Base-by-base conservation (phyloP, 257 asterid genomes). In the Petrea volubilis region DNA sequence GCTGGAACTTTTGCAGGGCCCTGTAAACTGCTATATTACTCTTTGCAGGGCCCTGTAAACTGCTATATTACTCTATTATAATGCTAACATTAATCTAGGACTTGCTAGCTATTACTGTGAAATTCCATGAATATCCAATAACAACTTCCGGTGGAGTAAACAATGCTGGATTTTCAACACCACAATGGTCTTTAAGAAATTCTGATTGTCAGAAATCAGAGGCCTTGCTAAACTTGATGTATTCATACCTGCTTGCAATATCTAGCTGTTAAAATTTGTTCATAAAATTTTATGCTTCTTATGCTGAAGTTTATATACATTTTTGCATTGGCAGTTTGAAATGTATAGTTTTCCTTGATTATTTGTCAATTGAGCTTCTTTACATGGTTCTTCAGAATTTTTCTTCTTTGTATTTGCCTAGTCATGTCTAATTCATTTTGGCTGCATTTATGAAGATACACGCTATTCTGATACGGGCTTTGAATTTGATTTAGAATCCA, bases 401-500 rank as follows among this genome's bases (percentile, higher is more conserved):
- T 27, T 59, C 60, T 57, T 25, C 33, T 60, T 60, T 31, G n/a
- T 50, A 15, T 36, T 49, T 64, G 14, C 24, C 51, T 20, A 59
- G 38, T 41, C 23, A 34, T 18, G 17, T 44, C 23, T 65, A 27
- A 34, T 41, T 8, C 17, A 23, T 64, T 23, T 64, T 53, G 15
- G 18, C 31, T 44, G 58, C 36, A 29, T 69, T 60, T 70, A 33
- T 55, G 62, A 38, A 34, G 13, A 43, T 12, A 52, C 25, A 36
- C 50, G 57, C 34, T 64, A 44, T 75, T 52, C 57, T 70, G 10
- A 77, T 67, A 46, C 63, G 46, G 74, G 55, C 18, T 71, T 79
- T 56, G 52, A 73, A 38, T 50, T 49, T 68, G 76, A 81, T 82
- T 76, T 78, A 92, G 99, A 86, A 83, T 95, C 77, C 99, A 95